phyloP scores from a whole-genome alignment of 352 stramenopile species.

The Phytophthora pinifolia region DNA sequence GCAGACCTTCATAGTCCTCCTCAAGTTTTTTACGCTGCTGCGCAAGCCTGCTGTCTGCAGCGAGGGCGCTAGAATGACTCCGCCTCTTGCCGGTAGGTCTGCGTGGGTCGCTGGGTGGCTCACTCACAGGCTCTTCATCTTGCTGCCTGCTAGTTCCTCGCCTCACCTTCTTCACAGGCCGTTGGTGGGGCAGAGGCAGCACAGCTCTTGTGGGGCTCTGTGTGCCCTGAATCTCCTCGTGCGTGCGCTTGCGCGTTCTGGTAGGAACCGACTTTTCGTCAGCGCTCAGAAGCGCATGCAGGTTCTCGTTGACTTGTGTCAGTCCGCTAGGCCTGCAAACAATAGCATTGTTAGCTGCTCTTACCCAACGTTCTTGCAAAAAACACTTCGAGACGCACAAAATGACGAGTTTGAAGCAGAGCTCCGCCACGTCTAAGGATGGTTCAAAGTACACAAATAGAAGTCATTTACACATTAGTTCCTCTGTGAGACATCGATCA shows the following conservation, averaged over 20 bases:
- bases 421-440: conserved; percentile 19
- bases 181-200: conserved; percentile 9
- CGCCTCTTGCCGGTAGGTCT: conserved; percentile 22
- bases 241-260: conserved; percentile 25
- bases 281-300: conserved; percentile 24
- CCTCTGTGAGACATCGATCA: no score
- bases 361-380: not conserved
- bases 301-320: conserved; percentile 18
- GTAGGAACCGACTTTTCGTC: conserved; percentile 22
- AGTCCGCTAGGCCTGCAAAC: conserved; percentile 30
- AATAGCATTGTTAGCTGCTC: conserved; percentile 3
- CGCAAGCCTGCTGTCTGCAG: conserved; percentile 13
- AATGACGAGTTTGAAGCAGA: conserved; percentile 58
- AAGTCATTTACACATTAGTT: not conserved
- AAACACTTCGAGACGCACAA: conserved; percentile 38
- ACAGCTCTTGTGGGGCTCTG: conserved; percentile 25
- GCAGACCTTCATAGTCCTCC: not conserved
- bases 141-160: conserved; percentile 9
- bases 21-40: not conserved
- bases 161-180: conserved; percentile 26
- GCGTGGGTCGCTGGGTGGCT: not conserved
- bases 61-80: conserved; percentile 1
- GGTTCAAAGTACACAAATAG: not conserved
- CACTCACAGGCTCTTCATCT: conserved; percentile 12
- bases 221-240: conserved; percentile 31